Evolutionary conservation across 2,329 filamentous ascomycete genomes (phyloP).

Genomic region (Exophiala sp.): DNA sequence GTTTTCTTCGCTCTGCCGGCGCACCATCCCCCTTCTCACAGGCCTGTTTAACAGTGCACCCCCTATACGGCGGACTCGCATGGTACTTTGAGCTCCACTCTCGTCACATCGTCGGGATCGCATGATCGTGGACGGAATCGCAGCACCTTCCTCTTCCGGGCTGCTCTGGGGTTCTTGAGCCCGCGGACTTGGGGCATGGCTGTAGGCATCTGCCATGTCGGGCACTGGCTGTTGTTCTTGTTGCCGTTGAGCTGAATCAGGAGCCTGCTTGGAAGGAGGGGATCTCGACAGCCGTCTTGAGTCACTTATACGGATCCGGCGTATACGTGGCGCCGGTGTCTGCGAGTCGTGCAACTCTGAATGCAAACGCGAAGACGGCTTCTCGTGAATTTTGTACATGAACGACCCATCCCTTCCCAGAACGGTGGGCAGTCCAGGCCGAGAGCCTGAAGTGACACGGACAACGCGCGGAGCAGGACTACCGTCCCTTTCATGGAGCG

Average conservation of each 20-base stretch:
- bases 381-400: conserved; percentile 34
- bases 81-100: conserved; percentile 61
- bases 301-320: conserved; percentile 39
- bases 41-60: conserved; percentile 76
- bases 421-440: conserved; percentile 28
- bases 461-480: conserved; percentile 41
- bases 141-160: conserved; percentile 25
- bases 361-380: conserved; percentile 11
- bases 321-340: conserved; percentile 42
- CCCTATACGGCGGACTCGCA: conserved; percentile 70
- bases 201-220: conserved; percentile 27
- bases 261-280: conserved; percentile 36
- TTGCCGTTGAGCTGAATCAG: not conserved
- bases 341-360: conserved; percentile 35
- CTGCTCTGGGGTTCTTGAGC: conserved; percentile 32
- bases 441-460: conserved; percentile 34
- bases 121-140: conserved; percentile 35
- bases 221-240: conserved; percentile 2
- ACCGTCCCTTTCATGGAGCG: conserved; percentile 36
- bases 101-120: conserved; percentile 54
- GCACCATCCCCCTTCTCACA: conserved; percentile 63
- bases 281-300: conserved; percentile 40
- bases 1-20: conserved; percentile 60
- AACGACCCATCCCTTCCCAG: conserved; percentile 38
- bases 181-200: conserved; percentile 32